A percentile compares a stretch with the other conserved stretches of the same genome.
phyloP scores from a whole-genome alignment of 148 eudicot genomes.

The Rhododendron mucronatum region DNA sequence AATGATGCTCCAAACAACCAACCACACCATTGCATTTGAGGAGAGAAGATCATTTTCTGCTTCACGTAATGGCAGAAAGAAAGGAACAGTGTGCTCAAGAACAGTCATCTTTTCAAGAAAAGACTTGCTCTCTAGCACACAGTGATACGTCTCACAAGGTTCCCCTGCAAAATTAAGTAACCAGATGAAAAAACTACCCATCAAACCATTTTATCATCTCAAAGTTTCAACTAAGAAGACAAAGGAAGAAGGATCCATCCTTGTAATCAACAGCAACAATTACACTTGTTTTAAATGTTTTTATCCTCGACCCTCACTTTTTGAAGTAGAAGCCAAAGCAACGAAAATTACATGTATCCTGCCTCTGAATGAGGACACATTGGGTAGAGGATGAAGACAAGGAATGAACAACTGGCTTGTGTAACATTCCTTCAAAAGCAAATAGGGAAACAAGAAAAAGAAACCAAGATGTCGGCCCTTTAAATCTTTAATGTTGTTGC shows the following conservation, averaged over 20 bases:
- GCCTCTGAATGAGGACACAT: neutral
- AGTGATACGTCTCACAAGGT: slow-evolving; percentile 83
- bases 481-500: neutral
- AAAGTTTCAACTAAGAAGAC: neutral
- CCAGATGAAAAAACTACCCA: neutral
- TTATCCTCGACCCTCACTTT: neutral
- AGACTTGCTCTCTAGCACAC: slow-evolving; percentile 96
- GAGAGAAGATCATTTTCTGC: slow-evolving; percentile 89
- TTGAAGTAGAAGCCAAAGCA: neutral
- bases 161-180: slow-evolving; percentile 55
- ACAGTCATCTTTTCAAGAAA: slow-evolving; percentile 98
- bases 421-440: neutral
- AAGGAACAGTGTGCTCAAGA: slow-evolving; percentile 93
- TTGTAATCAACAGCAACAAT: neutral
- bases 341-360: neutral
- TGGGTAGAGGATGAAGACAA: neutral
- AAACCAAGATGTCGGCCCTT: neutral
- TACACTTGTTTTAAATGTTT: neutral
- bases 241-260: neutral
- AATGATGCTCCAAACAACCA: slow-evolving; percentile 24
- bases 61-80: slow-evolving; percentile 89
- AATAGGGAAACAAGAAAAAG: neutral
- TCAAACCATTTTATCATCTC: neutral
- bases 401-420: neutral
- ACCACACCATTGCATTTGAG: slow-evolving; percentile 95